phyloP scores from a whole-genome alignment of 1,284 basidiomycete species.

The Malassezia obtusa region DNA sequence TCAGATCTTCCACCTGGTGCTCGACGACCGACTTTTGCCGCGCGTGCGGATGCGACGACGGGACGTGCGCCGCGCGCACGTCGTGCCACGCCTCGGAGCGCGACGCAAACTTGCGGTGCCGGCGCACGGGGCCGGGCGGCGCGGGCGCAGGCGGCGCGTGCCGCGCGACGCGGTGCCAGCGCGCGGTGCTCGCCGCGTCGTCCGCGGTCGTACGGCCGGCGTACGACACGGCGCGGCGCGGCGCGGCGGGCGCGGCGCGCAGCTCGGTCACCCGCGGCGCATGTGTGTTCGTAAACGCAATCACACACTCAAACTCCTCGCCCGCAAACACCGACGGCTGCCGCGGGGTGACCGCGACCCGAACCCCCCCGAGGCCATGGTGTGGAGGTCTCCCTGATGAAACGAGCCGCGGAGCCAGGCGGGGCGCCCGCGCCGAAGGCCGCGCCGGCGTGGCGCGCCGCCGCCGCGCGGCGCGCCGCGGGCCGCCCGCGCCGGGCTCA shows the following conservation, averaged over 20 bases:
- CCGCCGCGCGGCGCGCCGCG: conserved; percentile 57
- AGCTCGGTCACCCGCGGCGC: conserved; percentile 28
- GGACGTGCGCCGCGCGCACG: not conserved
- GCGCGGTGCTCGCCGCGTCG: not conserved
- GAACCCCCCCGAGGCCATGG: conserved; percentile 24
- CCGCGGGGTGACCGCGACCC: conserved; percentile 57
- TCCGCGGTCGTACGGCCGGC: not conserved
- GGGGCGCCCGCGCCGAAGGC: not conserved
- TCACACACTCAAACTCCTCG: conserved; percentile 69
- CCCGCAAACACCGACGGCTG: conserved; percentile 87
- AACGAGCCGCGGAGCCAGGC: not conserved
- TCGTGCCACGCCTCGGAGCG: conserved; percentile 2
- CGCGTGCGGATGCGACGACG: conserved; percentile 30
- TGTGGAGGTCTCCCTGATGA: not conserved
- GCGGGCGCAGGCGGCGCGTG: too few species aligned
- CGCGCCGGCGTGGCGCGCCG: conserved; percentile 17
- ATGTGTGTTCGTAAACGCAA: conserved; percentile 75
- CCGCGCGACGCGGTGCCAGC: not conserved
- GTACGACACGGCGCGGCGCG: not conserved
- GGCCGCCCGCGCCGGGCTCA: conserved; percentile 65
- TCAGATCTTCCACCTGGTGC: conserved; percentile 37
- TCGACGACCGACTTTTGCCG: conserved; percentile 40
- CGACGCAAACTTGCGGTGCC: conserved; percentile 3
- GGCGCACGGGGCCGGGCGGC: not conserved
- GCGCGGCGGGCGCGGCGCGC: not conserved